phyloP scores from a whole-genome alignment of 2,329 filamentous ascomycete species.

The Cytospora mali region DNA sequence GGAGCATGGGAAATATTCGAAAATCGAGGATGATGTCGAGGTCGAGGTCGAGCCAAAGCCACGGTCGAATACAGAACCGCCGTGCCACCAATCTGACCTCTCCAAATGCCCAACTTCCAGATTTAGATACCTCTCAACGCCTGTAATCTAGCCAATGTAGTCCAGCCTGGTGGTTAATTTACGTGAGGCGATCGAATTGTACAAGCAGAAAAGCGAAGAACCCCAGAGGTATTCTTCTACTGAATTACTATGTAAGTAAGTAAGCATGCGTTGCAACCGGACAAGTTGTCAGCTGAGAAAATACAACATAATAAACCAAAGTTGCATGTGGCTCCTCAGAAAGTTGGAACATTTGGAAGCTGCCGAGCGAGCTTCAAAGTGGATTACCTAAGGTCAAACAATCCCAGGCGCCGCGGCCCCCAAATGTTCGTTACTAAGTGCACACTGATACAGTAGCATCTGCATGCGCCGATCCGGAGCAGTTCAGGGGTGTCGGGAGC shows the following conservation, averaged over 20 bases:
- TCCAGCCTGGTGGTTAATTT: not conserved
- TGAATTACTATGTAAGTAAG: not conserved
- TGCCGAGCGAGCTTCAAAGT: not conserved
- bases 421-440: no score
- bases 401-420: not conserved
- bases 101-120: not conserved
- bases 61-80: no score
- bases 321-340: no score
- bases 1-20: not conserved
- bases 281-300: not conserved
- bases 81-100: not conserved
- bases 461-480: slow-evolving; percentile 18
- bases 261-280: not conserved
- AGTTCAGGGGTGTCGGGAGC: not conserved
- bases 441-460: slow-evolving; percentile 20
- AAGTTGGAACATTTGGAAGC: no score
- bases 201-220: not conserved
- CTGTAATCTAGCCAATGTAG: not conserved
- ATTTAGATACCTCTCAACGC: not conserved
- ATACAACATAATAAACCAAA: not conserved
- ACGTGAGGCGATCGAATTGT: not conserved
- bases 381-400: slow-evolving; percentile 24
- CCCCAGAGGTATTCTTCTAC: not conserved
- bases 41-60: not conserved
- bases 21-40: not conserved